Base-by-base conservation (phyloP, 495 filamentous ascomycete genomes). In the Talaromyces adpressus region DNA sequence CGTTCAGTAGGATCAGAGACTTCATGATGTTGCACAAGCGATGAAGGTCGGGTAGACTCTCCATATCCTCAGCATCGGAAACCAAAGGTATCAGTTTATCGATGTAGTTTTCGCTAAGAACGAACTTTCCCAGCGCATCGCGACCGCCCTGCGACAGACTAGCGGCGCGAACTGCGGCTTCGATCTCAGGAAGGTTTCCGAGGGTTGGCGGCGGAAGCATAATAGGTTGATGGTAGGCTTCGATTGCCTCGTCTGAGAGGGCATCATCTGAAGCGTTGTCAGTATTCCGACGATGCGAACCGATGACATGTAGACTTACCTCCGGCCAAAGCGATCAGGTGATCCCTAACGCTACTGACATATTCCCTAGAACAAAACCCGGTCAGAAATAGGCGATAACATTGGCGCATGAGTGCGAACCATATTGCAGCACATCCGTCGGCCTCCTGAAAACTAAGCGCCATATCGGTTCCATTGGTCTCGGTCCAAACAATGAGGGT, bases 401-500 rank as follows among this genome's bases (percentile, higher is more conserved):
- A 39, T n/a, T 45, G 49, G 34, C 61, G 61, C 57, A 62, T 47
- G 61, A 34, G 22, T 51, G 64, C 77, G 68, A 74, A 95, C 94
- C 94, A 98, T 74, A 98, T 97, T 23, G 87, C 81, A 11, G 88
- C 86, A 73, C 94, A 98, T 16, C 95, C 94, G 63, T 98, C 94
- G 3, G 94, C 89, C 74, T 98, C 95, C 75, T 98, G 94, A 74
- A 98, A 98, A 74, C 93, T 97, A 61, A 98, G 83, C 34, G 94
- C 94, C 94, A 98, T 98, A 71, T 98, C 94, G 63, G 90, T 87
- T 29, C 89, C 89, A 77, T 85, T 90, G 49, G 73, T 76, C 70
- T 98, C 94, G 20, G 94, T 97, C 94, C 94, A 98, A 53, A 98
- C 92, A 54, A 98, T 98, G 53, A 98, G 84, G 16, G 94, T 98